phyloP scores from a whole-genome alignment of 257 asterid species.

The Prunella vulgaris region DNA sequence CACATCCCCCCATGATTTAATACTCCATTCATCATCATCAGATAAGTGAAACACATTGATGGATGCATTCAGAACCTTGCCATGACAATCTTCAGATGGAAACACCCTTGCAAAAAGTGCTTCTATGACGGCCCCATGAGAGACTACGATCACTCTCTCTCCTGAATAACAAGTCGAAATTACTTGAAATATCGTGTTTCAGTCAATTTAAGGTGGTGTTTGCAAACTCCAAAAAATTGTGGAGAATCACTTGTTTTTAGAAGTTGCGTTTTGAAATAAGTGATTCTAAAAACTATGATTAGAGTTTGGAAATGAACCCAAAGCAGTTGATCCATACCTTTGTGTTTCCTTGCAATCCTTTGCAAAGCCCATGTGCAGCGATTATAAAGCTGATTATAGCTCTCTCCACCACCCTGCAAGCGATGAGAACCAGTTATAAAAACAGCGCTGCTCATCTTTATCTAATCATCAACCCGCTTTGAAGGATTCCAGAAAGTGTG shows the following conservation, averaged over 20 bases:
- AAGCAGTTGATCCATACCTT: not conserved
- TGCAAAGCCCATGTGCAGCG: not conserved
- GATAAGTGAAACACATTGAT: not conserved
- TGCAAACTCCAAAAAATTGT: no score
- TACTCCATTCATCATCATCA: not conserved
- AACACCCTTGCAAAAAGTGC: not conserved
- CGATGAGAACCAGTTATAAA: not conserved
- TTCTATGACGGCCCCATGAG: not conserved
- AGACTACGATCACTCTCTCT: not conserved
- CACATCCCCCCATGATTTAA: not conserved
- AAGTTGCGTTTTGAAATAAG: no score
- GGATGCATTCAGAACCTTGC: not conserved
- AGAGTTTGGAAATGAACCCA: not conserved
- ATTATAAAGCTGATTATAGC: not conserved
- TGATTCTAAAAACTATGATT: not conserved
- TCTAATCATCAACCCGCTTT: not conserved
- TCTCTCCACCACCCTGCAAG: not conserved
- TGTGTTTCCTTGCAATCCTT: not conserved
- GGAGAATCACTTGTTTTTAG: not conserved
- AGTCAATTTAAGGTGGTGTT: no score
- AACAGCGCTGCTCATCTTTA: no score
- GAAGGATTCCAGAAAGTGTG: not conserved
- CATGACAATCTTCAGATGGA: not conserved
- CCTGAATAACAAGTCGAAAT: not conserved
- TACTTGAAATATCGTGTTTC: no score